Conservation (phyloP, 2,329 filamentous ascomycete species). For the Fusarium udum region DNA sequence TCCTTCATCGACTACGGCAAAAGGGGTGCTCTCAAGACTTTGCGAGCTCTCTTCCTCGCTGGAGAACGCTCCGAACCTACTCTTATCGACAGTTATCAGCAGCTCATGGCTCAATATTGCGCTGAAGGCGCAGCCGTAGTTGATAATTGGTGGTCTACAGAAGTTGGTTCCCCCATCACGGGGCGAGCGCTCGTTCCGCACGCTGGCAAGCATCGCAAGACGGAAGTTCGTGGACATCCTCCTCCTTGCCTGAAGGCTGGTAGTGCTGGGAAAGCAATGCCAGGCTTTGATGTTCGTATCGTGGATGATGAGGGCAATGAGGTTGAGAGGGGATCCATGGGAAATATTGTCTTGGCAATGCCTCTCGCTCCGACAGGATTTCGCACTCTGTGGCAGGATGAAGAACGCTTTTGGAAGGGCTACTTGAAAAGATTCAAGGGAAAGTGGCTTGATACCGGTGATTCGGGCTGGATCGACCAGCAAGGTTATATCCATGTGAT, state of each 20-base stretch:
- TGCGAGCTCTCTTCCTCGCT: conserved; percentile 83
- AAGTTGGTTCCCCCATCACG: conserved; percentile 67
- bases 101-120: conserved; percentile 73
- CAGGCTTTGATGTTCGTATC: conserved; percentile 86
- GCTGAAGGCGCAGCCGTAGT: conserved; percentile 66
- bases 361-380: conserved; percentile 89
- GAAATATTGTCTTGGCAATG: conserved; percentile 86
- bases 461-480: conserved; percentile 85
- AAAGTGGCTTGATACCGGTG: conserved; percentile 89
- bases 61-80: conserved; percentile 90
- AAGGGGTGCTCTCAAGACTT: conserved; percentile 74
- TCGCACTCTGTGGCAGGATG: conserved; percentile 85
- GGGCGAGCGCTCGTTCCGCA: conserved; percentile 66
- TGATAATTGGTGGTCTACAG: conserved; percentile 71
- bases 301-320: conserved; percentile 84
- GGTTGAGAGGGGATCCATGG: conserved; percentile 78
- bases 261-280: conserved; percentile 89
- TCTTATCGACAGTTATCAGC: conserved; percentile 83
- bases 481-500: conserved; percentile 74
- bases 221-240: conserved; percentile 50
- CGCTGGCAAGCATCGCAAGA: conserved; percentile 63
- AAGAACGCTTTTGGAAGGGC: conserved; percentile 83
- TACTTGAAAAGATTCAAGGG: conserved; percentile 86
- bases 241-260: conserved; percentile 77
- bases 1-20: conserved; percentile 71